Conservation (phyloP, 2,329 filamentous ascomycete species). For the Talaromyces albobiverticillius region DNA sequence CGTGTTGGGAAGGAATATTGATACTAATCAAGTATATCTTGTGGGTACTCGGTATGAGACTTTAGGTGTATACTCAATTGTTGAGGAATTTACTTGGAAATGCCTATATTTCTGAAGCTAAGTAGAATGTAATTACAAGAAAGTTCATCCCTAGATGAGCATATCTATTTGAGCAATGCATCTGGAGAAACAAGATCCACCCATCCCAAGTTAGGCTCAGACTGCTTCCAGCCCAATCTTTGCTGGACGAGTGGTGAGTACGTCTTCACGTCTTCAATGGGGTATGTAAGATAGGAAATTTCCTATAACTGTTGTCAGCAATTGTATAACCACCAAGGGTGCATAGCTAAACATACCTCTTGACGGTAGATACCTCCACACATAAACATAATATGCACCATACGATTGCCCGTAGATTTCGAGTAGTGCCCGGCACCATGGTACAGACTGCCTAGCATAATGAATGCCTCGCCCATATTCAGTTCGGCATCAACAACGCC, state of each 20-base stretch:
- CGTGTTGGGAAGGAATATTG: too few species aligned
- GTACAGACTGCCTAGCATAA: constrained; percentile 39
- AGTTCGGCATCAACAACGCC: constrained; percentile 32
- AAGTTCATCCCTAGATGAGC: too few species aligned
- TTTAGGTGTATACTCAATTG: too few species aligned
- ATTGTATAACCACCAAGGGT: not conserved
- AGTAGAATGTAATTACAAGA: too few species aligned
- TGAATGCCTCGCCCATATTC: constrained; percentile 35
- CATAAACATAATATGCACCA: constrained; percentile 41
- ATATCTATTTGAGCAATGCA: not conserved
- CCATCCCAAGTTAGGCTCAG: constrained; percentile 41
- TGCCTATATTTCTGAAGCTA: too few species aligned
- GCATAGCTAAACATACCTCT: constrained; percentile 21
- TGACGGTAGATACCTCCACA: constrained; percentile 38
- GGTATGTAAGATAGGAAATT: constrained; percentile 35
- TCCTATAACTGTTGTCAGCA: constrained; percentile 18
- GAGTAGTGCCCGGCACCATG: constrained; percentile 35
- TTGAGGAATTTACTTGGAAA: too few species aligned
- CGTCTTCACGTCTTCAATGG: constrained; percentile 37
- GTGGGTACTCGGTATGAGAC: too few species aligned
- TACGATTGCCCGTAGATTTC: constrained; percentile 27
- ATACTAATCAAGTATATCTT: not conserved
- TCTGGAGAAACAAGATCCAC: constrained; percentile 40
- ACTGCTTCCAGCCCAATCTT: constrained; percentile 39
- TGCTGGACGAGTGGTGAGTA: constrained; percentile 37